Base-by-base conservation (phyloP, 2,329 filamentous ascomycete species). In the Eurotiales sp. region DNA sequence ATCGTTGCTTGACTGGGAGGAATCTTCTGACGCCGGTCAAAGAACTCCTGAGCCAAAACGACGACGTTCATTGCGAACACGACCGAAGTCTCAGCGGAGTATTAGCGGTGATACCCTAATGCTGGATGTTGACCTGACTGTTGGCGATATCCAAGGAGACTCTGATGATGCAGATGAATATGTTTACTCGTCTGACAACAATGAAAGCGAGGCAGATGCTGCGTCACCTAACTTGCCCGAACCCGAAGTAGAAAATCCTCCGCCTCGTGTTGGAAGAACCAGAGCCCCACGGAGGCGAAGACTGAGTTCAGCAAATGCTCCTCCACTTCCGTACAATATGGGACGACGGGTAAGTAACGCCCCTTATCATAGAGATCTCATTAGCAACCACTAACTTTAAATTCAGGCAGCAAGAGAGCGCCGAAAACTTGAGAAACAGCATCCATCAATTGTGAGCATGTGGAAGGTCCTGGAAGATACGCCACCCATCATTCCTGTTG, bases 361-460 rank as follows among this genome's bases (percentile, higher is more conserved):
- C 22, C 27, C 6, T 21, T 61, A 63, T 46, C 61, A 71, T 27
- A 43, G n/a, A 37, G 6, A 34, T 15, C 10, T 19, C 5, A 2
- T 3, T 6, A 19, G 7, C 7, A 6, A 36, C 8, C 34, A 58
- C 61, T 25, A 63, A 65, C 57, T 71, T 19, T 62, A 29, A 76
- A 45, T n/a, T 39, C 42, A 71, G 71, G 69, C 69, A 54, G 67
- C 59, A 61, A 73, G 66, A 59, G 80, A 88, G 69, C 82, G 90
- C 46, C 71, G 75, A 50, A 85, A 85, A 55, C 81, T 96, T 1
- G 88, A 91, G 59, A 68, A 72, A 17, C 77, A 87, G 46, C 93
- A 99, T 65, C 91, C 92, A 0, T 80, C 84, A 49, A 80, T 99
- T 36, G 75, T 72, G 39, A 88, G 84, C 0, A 95, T 97, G 88